Base-by-base conservation (phyloP, 164 flowering plant species). In the Nymphaea colorata region DNA sequence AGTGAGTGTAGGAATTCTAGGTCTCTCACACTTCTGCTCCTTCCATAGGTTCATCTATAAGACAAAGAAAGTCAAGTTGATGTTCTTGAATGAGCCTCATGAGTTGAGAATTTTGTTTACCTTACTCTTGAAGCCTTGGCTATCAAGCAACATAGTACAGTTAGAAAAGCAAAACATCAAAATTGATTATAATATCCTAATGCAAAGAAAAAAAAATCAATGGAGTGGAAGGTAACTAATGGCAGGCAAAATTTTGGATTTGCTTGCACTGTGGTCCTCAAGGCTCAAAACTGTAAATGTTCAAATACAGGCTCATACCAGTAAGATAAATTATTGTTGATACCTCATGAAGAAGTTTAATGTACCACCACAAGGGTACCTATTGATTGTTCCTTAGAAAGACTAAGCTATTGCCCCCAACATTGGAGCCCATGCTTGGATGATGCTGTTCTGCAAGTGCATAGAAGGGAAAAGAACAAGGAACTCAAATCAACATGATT, bases 301-400 rank as follows among this genome's bases (percentile, higher is more conserved):
- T 6, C 7, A 6, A 25, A 25, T 25, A 6, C 55, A 47, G 3
- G 5, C 11, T 47, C 55, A 47, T 47, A 47, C 2, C 12, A 47
- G 2, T 12, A 47, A 47, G 55, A 12, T 47, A 47, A 47, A 47
- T 25, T 25, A 25, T 25, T 25, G 36, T 25, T 25, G 36, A 25
- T 25, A 25, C 36, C 36, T 25, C 36, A 0, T 25, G 36, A 25
- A 25, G 36, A 25, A 25, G 36, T 25, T 25, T 2, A 6, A 47
- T 47, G 7, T 47, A 47, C 55, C 3, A 12, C 55, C 2, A 68
- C 57, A 14, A 25, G 36, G 36, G 1, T 25, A 94, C 99, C 95
- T 94, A 98, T 64, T 76, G 91, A 74, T 85, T 94, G 79, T 82
- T 82, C 76, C 98, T 82, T 15, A 94, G 93, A 71, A 94, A 94